phyloP scores from a whole-genome alignment of 768 basidiomycete genomes.

The Kwoniella heveanensis region DNA sequence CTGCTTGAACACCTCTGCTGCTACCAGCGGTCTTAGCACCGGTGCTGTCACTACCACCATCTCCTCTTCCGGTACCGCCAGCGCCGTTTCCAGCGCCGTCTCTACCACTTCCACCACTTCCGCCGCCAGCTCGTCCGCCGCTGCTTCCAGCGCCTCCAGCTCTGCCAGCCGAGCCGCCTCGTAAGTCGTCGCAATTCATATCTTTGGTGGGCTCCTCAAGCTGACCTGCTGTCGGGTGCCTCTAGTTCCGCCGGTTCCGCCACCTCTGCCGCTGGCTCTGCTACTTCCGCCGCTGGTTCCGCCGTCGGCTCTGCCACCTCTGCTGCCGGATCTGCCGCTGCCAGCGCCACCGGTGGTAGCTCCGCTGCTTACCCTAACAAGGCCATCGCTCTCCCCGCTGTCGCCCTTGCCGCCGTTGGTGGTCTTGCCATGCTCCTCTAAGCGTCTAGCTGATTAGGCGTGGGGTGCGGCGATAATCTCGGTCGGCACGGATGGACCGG shows the following conservation, averaged over 20 bases:
- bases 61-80: constrained; percentile 25
- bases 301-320: constrained; percentile 20
- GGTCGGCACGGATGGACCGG: too few species aligned
- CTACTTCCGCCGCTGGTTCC: constrained; percentile 31
- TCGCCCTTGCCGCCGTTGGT: constrained; percentile 40
- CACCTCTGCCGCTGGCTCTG: constrained; percentile 26
- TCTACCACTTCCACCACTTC: constrained; percentile 21
- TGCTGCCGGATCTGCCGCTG: constrained; percentile 25
- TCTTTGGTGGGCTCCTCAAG: background rate
- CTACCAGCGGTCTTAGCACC: constrained; percentile 33
- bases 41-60: constrained; percentile 38
- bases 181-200: constrained; percentile 6
- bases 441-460: constrained; percentile 6
- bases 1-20: constrained; percentile 44
- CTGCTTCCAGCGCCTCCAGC: constrained; percentile 12
- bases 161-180: constrained; percentile 13
- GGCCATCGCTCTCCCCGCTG: constrained; percentile 37
- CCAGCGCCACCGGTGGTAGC: constrained; percentile 11
- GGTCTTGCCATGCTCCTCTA: constrained; percentile 43
- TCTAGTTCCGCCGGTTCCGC: background rate
- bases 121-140: constrained; percentile 21
- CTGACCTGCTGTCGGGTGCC: too few species aligned
- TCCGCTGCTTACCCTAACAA: constrained; percentile 32
- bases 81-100: background rate
- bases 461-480: background rate